Base-by-base conservation (phyloP, 331 rosid genomes). In the Erythrophleum ivorense region DNA sequence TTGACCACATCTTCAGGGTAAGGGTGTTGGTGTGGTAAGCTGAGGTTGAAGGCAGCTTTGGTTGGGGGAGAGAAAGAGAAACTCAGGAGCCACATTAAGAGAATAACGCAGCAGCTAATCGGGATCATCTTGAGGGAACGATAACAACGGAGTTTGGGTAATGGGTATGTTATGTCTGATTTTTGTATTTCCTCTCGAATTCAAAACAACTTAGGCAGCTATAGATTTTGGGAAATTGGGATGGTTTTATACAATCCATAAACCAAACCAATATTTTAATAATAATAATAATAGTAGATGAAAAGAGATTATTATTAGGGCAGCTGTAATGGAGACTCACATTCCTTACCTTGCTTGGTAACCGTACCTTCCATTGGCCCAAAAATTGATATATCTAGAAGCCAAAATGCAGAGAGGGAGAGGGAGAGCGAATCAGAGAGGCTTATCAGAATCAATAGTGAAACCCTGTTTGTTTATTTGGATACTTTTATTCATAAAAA, bases 1-100 rank as follows among this genome's bases (percentile, higher is more conserved):
- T 80, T 82, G 75, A 87, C 94, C 21, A 93, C 92, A 34, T 91
- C 77, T 73, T 96, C 95, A 57, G 99, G 99, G 86, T 83, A 14
- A 7, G 92, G 94, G 69, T 94, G 97, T 54, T 92, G 97, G 72
- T 95, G 95, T 73, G 97, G 95, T 52, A 92, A 87, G 69, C 90
- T 83, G 81, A 89, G 94, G 64, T 88, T 93, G 84, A 81, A 48
- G 29, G 76, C 36, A 38, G 94, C 96, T 54, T 62, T 59, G 77
- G 73, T 75, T 79, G 84, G 85, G 24, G 75, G 36, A 29, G 84
- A 82, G 81, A 86, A 66, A 11, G 85, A 18, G 43, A 34, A 88
- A 58, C 71, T 80, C 3, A 79, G 72, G 77, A 94, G 85, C 76
- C 91, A 93, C 53, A 86, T 46, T 29, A 92, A 87, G 88, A 93